Base-by-base conservation (phyloP, 257 asterid genomes). In the Cruciata laevipes region DNA sequence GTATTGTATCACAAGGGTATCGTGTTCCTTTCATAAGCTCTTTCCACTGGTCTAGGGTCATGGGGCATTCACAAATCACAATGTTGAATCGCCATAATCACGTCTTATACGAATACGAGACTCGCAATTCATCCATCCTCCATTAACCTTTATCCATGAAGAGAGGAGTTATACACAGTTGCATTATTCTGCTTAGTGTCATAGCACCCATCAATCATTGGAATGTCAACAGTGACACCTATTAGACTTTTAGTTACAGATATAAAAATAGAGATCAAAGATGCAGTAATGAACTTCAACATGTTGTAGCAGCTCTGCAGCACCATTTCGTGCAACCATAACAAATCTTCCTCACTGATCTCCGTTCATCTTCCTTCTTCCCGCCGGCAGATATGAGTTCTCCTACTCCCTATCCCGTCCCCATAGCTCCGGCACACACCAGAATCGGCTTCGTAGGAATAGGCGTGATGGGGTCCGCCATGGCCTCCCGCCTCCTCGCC, bases 391-490 rank as follows among this genome's bases (percentile, higher is more conserved):
- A 40, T 55, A 81, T 85, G 87, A 71, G 58, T 56, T 17, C 75
- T 23, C 76, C 67, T 59, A n/a, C 76, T 23, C 74, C 65, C 17
- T 81, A 84, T 73, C 94, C 89, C 6, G 31, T 24, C 7, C 84
- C 94, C 49, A 51, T 91, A 13, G 25, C 30, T 73, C 86, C 85
- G 71, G 68, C 80, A 76, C 85, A 71, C 3, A 85, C 96, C 83
- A 83, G 94, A 12, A 73, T 91, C 62, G 96, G 98, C 30, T 92
- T 96, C 92, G 80, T 89, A 0, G 96, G 96, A 64, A 87, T 90
- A 55, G 98, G 98, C 37, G 93, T 92, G 2, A 92, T 89, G 98
- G 98, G 96, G 73, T 76, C 82, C 57, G 92, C 96, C 47, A 91
- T 91, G 96, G 89, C 86, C 40, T 63, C 88, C 61, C 96, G 95